Evolutionary conservation across 202 grass and related monocot genomes (phyloP), one percentile per base, ranked within the genome.

Genomic region (Setaria italica): DNA sequence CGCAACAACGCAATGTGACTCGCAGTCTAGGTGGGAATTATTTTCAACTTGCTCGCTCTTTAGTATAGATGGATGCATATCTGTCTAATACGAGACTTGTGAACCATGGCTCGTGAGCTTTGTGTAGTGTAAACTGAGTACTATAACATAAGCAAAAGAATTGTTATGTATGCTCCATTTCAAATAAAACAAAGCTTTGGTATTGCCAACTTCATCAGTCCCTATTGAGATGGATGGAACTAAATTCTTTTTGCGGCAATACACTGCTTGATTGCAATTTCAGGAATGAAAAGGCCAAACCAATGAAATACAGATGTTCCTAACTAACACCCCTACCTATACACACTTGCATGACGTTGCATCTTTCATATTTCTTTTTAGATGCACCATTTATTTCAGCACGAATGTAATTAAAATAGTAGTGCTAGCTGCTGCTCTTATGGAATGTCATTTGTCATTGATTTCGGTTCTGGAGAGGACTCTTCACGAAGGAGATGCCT

Each of bases 401-500:
- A 82, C 13, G n/a, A 77, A 77, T 25, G 63, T 45, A 70, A 19
- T 58, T 45, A 12, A 45, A 76, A 42, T 45, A 56, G 32, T 21
- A 56, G 3, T 55, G 33, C 29, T 11, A 8, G 10, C 46, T 68
- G 8, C 34, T 57, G 8, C 20, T 58, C 33, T 30, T 68, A 84
- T 56, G 72, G 82, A 67, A 85, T 37, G 35, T 85, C 73, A 70
- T 17, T 77, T 77, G 49, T 37, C 63, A 69, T 10, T 59, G 25
- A 63, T 48, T 88, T 73, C 13, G 33, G 39, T 65, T 87, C 75
- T 77, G 50, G 35, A 57, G 72, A 78, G 62, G 29, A 30, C 62
- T 84, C 90, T 80, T 84, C 81, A 39, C 42, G 21, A 56, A 92
- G 84, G 47, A 90, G 90, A 88, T 71, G 77, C 62, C 78, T 90